phyloP scores from a whole-genome alignment of 768 basidiomycete genomes.

The Mycena capillaripes region DNA sequence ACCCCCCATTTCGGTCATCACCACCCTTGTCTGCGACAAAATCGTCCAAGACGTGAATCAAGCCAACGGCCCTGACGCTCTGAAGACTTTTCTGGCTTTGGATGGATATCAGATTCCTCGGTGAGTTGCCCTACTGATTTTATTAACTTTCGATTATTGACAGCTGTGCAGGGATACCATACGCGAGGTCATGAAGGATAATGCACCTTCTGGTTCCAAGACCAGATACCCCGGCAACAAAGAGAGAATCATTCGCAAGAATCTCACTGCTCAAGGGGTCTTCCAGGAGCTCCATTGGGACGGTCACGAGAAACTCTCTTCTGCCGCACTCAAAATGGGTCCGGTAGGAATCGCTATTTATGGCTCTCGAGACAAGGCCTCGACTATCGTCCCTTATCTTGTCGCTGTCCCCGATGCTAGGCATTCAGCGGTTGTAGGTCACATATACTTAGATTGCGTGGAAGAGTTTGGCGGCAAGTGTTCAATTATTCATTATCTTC shows the following conservation, averaged over 20 bases:
- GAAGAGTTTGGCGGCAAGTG: background rate
- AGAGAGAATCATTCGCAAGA: background rate
- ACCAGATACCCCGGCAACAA: background rate
- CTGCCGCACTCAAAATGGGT: constrained; percentile 1
- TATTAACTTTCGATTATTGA: too few relatives aligned
- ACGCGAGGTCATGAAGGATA: constrained; percentile 1
- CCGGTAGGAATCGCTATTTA: constrained; percentile 10
- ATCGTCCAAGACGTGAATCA: background rate
- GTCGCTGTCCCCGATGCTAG: background rate
- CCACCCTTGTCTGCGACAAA: background rate
- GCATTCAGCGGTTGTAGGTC: background rate
- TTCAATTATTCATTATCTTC: background rate
- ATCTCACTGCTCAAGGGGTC: constrained; percentile 1
- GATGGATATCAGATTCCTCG: constrained; percentile 12
- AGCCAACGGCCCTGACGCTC: constrained; percentile 2
- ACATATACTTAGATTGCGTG: background rate
- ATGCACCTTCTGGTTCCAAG: background rate
- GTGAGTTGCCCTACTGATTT: background rate
- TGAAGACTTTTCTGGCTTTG: background rate
- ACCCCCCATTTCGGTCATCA: background rate
- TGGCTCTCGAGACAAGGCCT: background rate
- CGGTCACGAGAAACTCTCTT: constrained; percentile 8
- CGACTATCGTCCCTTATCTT: background rate
- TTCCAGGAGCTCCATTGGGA: constrained; percentile 17
- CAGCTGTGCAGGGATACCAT: background rate